These are phyloP conservation scores for Setaria italica DNA, from an alignment of 202 grass and related monocot genomes.

Conservation along the genomic window DNA sequence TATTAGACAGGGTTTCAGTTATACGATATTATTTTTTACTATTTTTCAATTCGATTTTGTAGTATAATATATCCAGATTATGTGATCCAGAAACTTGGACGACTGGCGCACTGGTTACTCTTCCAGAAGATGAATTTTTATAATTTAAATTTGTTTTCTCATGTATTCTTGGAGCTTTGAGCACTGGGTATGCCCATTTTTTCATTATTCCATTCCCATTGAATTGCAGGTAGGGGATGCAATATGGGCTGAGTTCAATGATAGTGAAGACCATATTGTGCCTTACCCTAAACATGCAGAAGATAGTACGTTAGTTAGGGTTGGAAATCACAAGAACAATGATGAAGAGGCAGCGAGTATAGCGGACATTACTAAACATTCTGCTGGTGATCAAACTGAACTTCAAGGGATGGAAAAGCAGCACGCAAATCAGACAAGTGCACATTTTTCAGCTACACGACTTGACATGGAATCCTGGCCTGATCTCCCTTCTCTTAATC, in stretches of 20 bases:
- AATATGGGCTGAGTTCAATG: slow-evolving; percentile 83
- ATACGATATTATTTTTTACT: background rate
- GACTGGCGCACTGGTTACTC: slow-evolving; percentile 15
- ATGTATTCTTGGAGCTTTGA: background rate
- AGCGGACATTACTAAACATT: slow-evolving; percentile 44
- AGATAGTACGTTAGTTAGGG: slow-evolving; percentile 52
- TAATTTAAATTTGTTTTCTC: slow-evolving; percentile 4
- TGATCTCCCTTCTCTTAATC: slow-evolving; percentile 78
- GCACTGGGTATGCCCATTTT: background rate
- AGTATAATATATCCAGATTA: background rate
- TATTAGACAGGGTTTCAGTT: background rate
- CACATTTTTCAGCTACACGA: slow-evolving; percentile 51
- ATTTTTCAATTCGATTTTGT: background rate
- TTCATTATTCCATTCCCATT: slow-evolving; percentile 7
- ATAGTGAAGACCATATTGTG: slow-evolving; percentile 67
- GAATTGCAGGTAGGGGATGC: slow-evolving; percentile 70
- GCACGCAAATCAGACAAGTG: slow-evolving; percentile 56
- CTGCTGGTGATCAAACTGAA: slow-evolving; percentile 56
- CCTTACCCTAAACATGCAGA: slow-evolving; percentile 65
- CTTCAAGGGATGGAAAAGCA: slow-evolving; percentile 56
- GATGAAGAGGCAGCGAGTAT: slow-evolving; percentile 45
- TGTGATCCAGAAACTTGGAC: slow-evolving; percentile 11
- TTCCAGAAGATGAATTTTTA: background rate
- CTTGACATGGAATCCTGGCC: slow-evolving; percentile 86
- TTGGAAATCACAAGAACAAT: slow-evolving; percentile 61